These are phyloP conservation scores for Albatrellus ellisii DNA, from an alignment of 768 basidiomycete genomes.

Conservation along the genomic window DNA sequence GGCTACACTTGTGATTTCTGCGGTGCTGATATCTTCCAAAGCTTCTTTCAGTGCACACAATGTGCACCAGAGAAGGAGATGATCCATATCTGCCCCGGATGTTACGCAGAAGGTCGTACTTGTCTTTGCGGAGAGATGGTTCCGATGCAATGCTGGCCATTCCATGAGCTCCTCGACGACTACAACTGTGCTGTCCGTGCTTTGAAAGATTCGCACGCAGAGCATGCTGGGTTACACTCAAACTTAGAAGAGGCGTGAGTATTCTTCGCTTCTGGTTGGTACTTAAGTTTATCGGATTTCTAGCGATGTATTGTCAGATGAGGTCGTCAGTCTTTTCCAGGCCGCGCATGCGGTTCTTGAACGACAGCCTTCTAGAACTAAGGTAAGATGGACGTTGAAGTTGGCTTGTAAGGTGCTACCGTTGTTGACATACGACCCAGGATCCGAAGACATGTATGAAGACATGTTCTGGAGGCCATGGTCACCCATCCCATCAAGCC, in stretches of 20 bases:
- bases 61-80: conserved; percentile 21
- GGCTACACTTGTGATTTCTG: conserved; percentile 62
- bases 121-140: conserved; percentile 52
- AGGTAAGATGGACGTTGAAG: too few relatives aligned
- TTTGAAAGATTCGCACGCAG: conserved; percentile 11
- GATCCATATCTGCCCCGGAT: conserved; percentile 48
- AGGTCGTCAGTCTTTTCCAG: not conserved
- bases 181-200: conserved; percentile 27
- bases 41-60: conserved; percentile 56
- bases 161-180: conserved; percentile 29
- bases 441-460: too few relatives aligned
- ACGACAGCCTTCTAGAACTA: too few relatives aligned
- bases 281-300: not conserved
- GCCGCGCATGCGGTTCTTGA: not conserved
- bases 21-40: conserved; percentile 68
- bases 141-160: conserved; percentile 43
- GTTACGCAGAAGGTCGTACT: conserved; percentile 68
- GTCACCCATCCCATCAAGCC: too few relatives aligned
- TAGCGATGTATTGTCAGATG: not conserved
- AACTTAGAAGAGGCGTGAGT: conserved; percentile 2
- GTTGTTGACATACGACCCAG: too few relatives aligned
- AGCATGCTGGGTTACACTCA: not conserved
- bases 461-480: too few relatives aligned
- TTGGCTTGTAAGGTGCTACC: too few relatives aligned
- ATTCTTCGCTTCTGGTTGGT: not conserved